phyloP scores from a whole-genome alignment of 1,284 basidiomycete genomes.

The Boletus nobilissimus region DNA sequence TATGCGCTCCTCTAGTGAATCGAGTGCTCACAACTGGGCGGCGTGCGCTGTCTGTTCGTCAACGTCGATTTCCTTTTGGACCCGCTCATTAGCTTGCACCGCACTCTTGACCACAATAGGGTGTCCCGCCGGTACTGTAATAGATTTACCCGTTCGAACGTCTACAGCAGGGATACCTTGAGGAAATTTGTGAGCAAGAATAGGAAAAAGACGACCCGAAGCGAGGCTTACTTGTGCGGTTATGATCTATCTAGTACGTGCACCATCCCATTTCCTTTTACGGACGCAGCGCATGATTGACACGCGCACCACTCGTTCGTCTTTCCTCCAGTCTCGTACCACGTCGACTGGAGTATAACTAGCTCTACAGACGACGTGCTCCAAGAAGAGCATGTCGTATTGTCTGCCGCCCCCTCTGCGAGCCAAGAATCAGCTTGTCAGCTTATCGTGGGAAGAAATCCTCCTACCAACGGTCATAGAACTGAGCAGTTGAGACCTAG shows the following conservation, averaged over 20 bases:
- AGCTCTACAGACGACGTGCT: constrained; percentile 55
- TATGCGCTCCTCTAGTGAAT: no score
- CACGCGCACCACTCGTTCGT: no score
- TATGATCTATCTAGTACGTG: background rate
- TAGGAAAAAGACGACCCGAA: background rate
- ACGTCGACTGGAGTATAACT: no score
- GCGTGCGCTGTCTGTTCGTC: background rate
- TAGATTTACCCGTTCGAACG: background rate
- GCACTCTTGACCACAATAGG: background rate
- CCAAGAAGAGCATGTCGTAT: constrained; percentile 57
- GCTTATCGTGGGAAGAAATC: background rate
- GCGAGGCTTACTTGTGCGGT: background rate
- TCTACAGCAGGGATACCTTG: background rate
- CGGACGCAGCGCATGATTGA: no score
- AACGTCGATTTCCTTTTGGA: background rate
- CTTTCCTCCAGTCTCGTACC: no score
- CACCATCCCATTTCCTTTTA: no score
- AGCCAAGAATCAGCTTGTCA: background rate
- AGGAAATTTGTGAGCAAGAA: constrained; percentile 1
- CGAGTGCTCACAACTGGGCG: constrained; percentile 16
- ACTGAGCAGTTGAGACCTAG: constrained; percentile 46
- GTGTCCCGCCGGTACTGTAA: background rate
- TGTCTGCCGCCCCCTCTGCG: constrained; percentile 57
- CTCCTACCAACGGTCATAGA: constrained; percentile 66
- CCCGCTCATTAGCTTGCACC: background rate